Conservation (phyloP, 2,329 filamentous ascomycete genomes). For the Aureobasidium musti region DNA sequence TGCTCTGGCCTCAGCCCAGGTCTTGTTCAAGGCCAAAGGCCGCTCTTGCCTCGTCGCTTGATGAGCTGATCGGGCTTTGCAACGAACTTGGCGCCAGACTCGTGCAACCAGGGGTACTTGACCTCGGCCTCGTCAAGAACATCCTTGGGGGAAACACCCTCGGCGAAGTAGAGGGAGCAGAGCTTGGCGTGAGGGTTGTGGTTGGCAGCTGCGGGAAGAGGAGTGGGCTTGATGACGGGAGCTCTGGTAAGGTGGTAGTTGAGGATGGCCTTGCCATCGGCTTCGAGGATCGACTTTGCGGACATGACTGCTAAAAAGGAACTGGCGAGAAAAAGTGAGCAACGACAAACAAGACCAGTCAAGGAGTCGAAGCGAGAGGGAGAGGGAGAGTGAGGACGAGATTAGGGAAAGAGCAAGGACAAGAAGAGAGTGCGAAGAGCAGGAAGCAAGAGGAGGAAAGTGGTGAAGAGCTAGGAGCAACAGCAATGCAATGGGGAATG, state of each 20-base stretch:
- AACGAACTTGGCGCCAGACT: conserved; percentile 83
- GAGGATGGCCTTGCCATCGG: conserved; percentile 99
- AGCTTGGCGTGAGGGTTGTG: conserved; percentile 93
- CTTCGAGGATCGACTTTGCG: conserved; percentile 96
- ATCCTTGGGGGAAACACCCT: conserved; percentile 77
- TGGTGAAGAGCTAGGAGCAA: conserved; percentile 28
- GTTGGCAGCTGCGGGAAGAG: conserved; percentile 77
- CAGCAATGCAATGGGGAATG: conserved; percentile 20
- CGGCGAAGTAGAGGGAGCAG: conserved; percentile 89
- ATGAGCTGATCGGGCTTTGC: conserved; percentile 99
- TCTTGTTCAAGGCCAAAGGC: conserved; percentile 96
- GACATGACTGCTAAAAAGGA: conserved; percentile 62
- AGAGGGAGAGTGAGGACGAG: not conserved
- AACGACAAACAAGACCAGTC: conserved; percentile 12
- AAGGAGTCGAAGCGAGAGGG: conserved; percentile 14
- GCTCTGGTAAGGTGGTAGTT: conserved; percentile 99
- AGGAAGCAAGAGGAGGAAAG: conserved; percentile 22
- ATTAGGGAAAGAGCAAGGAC: conserved; percentile 10
- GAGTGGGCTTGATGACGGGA: conserved; percentile 95
- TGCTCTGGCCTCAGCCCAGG: conserved; percentile 87
- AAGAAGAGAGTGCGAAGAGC: conserved; percentile 8
- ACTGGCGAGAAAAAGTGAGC: conserved; percentile 22
- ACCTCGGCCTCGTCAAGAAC: conserved; percentile 94
- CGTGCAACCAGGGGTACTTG: conserved; percentile 94
- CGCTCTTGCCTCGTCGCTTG: conserved; percentile 99